Evolutionary conservation across 73 alveolate genomes (phyloP), one percentile per base, ranked within the genome.

Genomic region (Stentor coeruleus): DNA sequence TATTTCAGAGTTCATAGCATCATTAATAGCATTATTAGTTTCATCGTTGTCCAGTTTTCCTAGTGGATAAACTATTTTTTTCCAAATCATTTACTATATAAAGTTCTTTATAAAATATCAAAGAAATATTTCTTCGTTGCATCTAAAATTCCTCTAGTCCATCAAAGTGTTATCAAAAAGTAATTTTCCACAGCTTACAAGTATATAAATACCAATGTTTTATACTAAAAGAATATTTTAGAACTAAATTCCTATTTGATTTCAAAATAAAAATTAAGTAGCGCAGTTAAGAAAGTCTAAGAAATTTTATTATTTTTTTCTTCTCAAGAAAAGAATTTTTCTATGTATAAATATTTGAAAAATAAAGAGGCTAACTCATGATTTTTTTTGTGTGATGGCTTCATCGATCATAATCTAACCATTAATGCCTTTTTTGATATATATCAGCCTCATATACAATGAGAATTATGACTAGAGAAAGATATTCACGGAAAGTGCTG

Each of bases 331-430:
- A 59, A 59, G 79, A 77, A 37, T 85, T 88, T 92, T 74, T 82
- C 81, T 55, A 35, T 84, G 58, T 73, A 83, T 30, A 87, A 83
- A 41, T 90, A 82, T 57, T 94, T 96, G 84, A 94, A 94, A 15
- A 91, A 80, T 15, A 94, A 57, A 31, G 94, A 90, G 14, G 92
- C 84, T 26, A 91, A 87, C 59, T 90, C 59, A 20, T 87, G 76
- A 72, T 94, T n/a, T 94, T 37, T 73, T 72, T 38, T 84, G 33
- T 26, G 91, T 79, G 20, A 92, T 91, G 15, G 97, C 95, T 85
- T 94, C 99, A 80, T 92, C 97, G 76, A 94, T 90, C 0, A 88
- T 74, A 30, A 92, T 74, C 97, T 97, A 94, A 3, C 97, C 97
- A 57, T 82, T 59, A 3, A 35, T 37, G 82, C 92, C 97, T 81